Evolutionary conservation across 495 filamentous ascomycete species (phyloP).

Genomic region (Amphirosellinia nigrospora): DNA sequence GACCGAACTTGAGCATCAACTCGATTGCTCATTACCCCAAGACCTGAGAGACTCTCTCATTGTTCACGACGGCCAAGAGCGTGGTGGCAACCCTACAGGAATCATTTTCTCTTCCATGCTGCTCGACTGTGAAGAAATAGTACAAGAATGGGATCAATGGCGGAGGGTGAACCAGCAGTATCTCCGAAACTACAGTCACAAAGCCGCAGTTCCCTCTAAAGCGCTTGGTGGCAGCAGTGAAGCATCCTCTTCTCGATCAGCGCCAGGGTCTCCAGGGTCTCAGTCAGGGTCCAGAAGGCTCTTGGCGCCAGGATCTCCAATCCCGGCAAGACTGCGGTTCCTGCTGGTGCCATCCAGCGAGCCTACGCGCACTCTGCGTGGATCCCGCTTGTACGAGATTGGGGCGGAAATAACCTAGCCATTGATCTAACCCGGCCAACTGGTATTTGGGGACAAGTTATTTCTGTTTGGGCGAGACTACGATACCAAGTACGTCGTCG

Average conservation of each 20-base stretch:
- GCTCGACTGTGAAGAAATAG: constrained; percentile 96
- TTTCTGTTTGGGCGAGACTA: constrained; percentile 98
- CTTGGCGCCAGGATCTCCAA: constrained; percentile 85
- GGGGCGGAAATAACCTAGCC: constrained; percentile 97
- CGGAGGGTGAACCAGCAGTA: constrained; percentile 89
- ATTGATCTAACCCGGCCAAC: constrained; percentile 90
- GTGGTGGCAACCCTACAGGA: constrained; percentile 87
- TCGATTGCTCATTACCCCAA: constrained; percentile 92
- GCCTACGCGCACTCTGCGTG: constrained; percentile 93
- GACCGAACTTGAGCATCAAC: constrained; percentile 94
- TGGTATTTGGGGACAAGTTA: constrained; percentile 94
- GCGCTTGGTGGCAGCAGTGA: constrained; percentile 65
- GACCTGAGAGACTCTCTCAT: constrained; percentile 92
- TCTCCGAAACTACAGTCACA: constrained; percentile 61
- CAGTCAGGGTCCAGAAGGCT: constrained; percentile 60
- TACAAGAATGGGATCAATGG: constrained; percentile 98
- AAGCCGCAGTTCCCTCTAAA: constrained; percentile 68
- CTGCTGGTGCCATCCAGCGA: constrained; percentile 83
- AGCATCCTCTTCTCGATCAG: constrained; percentile 56
- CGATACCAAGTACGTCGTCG: constrained; percentile 96
- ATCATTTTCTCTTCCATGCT: constrained; percentile 94
- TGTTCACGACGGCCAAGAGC: constrained; percentile 94
- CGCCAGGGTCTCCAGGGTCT: constrained; percentile 58
- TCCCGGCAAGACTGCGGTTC: constrained; percentile 87
- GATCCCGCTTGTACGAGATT: constrained; percentile 96